A percentile compares a stretch with the other conserved stretches of the same genome.
These are phyloP conservation scores for Backusella luteola DNA, from an alignment of 192 early-diverging fungal genomes.

Conservation along the genomic window DNA sequence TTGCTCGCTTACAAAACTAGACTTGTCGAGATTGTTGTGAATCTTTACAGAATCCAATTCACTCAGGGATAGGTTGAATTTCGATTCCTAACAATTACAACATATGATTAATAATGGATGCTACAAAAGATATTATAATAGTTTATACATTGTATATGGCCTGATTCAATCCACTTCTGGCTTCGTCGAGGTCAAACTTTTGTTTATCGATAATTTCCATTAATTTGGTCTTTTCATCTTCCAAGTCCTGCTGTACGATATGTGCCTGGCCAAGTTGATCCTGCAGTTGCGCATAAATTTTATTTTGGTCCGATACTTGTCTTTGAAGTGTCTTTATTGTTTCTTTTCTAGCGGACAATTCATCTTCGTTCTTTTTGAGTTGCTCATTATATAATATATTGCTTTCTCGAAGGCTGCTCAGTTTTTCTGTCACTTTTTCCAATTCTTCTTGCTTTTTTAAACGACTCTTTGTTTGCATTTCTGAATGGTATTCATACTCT, in stretches of 20 bases:
- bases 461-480: not conserved
- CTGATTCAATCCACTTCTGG: slow-evolving; percentile 5
- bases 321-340: not conserved
- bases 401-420: not conserved
- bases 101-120: not conserved
- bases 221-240: slow-evolving; percentile 28
- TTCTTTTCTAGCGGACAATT: not conserved
- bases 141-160: not conserved
- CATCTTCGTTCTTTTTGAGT: not conserved
- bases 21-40: not conserved
- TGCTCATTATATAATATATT: not conserved
- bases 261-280: slow-evolving; percentile 20
- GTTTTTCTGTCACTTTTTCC: not conserved
- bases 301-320: not conserved
- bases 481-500: not conserved
- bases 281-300: slow-evolving; percentile 9
- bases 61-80: not conserved
- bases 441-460: not conserved
- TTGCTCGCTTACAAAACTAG: not conserved
- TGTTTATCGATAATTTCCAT: slow-evolving; percentile 37
- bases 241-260: slow-evolving; percentile 18
- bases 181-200: slow-evolving; percentile 39
- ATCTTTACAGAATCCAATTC: not conserved
- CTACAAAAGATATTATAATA: not conserved
- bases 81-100: not conserved